Base-by-base conservation (phyloP, 2,329 filamentous ascomycete genomes). In the Claviceps humidiphila region DNA sequence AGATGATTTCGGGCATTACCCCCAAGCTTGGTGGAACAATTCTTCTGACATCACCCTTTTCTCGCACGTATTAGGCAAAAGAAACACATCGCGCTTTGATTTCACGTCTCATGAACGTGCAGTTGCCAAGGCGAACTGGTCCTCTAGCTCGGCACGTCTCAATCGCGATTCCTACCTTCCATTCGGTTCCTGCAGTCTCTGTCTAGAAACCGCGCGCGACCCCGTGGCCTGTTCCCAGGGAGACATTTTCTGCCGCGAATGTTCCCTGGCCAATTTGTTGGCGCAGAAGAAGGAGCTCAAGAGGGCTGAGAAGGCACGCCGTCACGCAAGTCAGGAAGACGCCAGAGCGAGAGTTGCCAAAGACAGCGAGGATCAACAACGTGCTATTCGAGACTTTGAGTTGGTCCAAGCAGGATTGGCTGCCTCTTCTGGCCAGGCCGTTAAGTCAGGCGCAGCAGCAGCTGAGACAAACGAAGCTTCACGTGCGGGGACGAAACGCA, bases 201-300 rank as follows among this genome's bases (percentile, higher is more conserved):
- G 91, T 63, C 82, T 97, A 16, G 80, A 89, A 54, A 79, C 84
- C 7, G 86, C 90, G 20, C 80, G 84, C 34, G 81, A 89, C 47
- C 90, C 93, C 0, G 89, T 96, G 39, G 82, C 88, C 22, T 97
- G 91, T 67, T 73, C 78, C 2, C 79, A 83, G 57, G 91, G 91
- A 55, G 90, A 97, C 67, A 75, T 98, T 14, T 97, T 97, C 72
- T 98, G 91, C 67, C 83, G 89, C 59, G 93, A 97, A 71, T 98
- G 91, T 71, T 90, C 89, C 8, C 80, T 97, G 51, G 83, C 75
- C 59, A 95, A 97, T 61, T 82, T 98, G n/a, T 75, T 97, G 1
- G 79, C 89, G 1, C 91, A 98, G 68, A 84, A 88, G 59, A 87
- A 90, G 70, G 93, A 97, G 64, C 90, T 95, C 57, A 93, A 89